These are phyloP conservation scores for Elsinoe batatas DNA, from an alignment of 2,329 filamentous ascomycete genomes.

Conservation along the genomic window DNA sequence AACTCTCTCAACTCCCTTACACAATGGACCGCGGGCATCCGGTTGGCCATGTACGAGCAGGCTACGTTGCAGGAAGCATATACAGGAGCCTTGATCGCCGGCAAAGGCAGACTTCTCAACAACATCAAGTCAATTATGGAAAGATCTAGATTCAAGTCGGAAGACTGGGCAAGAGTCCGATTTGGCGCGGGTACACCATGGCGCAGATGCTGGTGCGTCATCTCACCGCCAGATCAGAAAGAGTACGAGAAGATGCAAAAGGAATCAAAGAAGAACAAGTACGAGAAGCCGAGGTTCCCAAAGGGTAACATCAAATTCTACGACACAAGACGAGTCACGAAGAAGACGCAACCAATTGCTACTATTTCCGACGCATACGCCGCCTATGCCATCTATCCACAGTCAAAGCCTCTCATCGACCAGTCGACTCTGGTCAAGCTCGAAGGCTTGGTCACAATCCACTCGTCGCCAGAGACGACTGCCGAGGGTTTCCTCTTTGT, in stretches of 20 bases:
- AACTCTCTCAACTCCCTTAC: slow-evolving; percentile 87
- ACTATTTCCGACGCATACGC: slow-evolving; percentile 85
- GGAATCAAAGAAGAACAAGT: slow-evolving; percentile 70
- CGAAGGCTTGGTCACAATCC: slow-evolving; percentile 81
- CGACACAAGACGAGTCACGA: slow-evolving; percentile 79
- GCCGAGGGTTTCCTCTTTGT: slow-evolving; percentile 95
- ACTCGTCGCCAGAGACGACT: slow-evolving; percentile 64
- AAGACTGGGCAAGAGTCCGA: slow-evolving; percentile 89
- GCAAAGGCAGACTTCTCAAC: slow-evolving; percentile 81
- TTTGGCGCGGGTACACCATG: slow-evolving; percentile 95
- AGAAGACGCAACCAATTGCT: slow-evolving; percentile 82
- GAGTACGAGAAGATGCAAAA: slow-evolving; percentile 78
- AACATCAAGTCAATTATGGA: slow-evolving; percentile 87
- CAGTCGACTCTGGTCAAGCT: slow-evolving; percentile 90
- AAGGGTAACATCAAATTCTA: slow-evolving; percentile 94
- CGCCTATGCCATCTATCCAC: slow-evolving; percentile 90
- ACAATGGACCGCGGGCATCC: slow-evolving; percentile 92
- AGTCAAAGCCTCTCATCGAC: slow-evolving; percentile 86
- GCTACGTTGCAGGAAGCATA: slow-evolving; percentile 91
- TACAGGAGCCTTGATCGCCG: slow-evolving; percentile 88
- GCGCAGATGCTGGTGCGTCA: slow-evolving; percentile 94
- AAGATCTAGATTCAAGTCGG: slow-evolving; percentile 61
- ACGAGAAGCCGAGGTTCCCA: slow-evolving; percentile 61
- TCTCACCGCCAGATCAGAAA: slow-evolving; percentile 87
- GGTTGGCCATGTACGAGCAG: slow-evolving; percentile 89